phyloP scores from a whole-genome alignment of 768 basidiomycete genomes.

The Xerocomellus dryophilus region DNA sequence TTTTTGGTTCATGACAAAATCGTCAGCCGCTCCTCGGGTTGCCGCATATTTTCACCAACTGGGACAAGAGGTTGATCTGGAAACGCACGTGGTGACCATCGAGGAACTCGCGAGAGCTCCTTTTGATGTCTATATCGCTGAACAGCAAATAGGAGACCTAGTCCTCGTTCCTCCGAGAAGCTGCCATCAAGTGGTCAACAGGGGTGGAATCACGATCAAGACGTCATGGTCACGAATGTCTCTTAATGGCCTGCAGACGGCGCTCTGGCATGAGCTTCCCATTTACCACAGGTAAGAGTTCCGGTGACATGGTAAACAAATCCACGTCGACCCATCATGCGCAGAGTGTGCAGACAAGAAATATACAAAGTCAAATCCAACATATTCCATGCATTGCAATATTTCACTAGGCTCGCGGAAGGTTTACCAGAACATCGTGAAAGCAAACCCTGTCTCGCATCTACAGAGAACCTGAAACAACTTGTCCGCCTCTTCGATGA shows the following conservation, averaged over 20 bases:
- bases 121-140: conserved; percentile 64
- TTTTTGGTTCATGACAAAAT: conserved; percentile 84
- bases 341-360: conserved; percentile 77
- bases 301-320: not conserved
- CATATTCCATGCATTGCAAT: conserved; percentile 52
- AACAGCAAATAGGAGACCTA: conserved; percentile 75
- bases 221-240: conserved; percentile 88
- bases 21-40: conserved; percentile 51
- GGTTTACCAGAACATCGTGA: not conserved
- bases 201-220: conserved; percentile 78
- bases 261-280: conserved; percentile 71
- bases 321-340: not conserved
- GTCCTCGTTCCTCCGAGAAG: conserved; percentile 79
- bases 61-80: conserved; percentile 60
- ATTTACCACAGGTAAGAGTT: conserved; percentile 67
- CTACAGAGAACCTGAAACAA: conserved; percentile 26
- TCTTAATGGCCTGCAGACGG: conserved; percentile 51
- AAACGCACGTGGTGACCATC: conserved; percentile 61
- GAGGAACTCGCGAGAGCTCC: conserved; percentile 63
- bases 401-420: conserved; percentile 25
- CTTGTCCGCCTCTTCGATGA: conserved; percentile 49
- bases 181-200: conserved; percentile 82
- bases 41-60: conserved; percentile 53
- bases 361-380: conserved; percentile 72
- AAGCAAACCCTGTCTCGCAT: not conserved